Base-by-base conservation (phyloP, 306 rosid genomes). In the Hylodesmum podocarpum region DNA sequence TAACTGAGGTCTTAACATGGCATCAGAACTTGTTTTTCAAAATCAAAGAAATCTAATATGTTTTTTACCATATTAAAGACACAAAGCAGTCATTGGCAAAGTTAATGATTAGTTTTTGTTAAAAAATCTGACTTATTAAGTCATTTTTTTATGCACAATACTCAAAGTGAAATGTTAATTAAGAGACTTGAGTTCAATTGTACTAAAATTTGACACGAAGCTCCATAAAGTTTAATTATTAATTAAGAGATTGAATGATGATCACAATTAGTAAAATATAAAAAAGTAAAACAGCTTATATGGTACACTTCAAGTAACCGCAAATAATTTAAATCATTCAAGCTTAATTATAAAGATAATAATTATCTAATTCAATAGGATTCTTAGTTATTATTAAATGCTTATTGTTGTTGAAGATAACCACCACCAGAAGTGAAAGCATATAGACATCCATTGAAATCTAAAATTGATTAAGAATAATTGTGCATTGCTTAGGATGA, bases 401-500 rank as follows among this genome's bases (percentile, higher is more conserved):
- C 4, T 64, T 65, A 4, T 61, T 61, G 65, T 22, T 28, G 34
- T 19, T 16, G 62, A 70, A 8, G 61, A 40, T 79, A 72, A 72
- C n/a, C 44, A 5, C 37, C 28, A 51, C 19, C 31, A 21, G 47
- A 57, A 51, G 39, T 51, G 58, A 65, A 24, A 54, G 27, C 59
- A 40, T 3, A 19, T 5, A 18, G 5, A 6, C 43, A 39, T 43
- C 34, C 31, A 36, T 19, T 53, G 61, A 51, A 79, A 54, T 39
- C 59, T 44, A 54, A 79, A 39, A 51, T 22, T 53, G 62, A 67
- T 58, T 18, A 67, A 44, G 54, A 54, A 73, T 21, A 25, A 71
- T 49, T 10, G 57, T 36, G 44, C 28, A 6, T 12, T 16, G 75
- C 58, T 55, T 59, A 77, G 77, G 82, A 40, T 77, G 72, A 65